These are phyloP conservation scores for Sindora glabra DNA, from an alignment of 306 rosid species.

Conservation along the genomic window DNA sequence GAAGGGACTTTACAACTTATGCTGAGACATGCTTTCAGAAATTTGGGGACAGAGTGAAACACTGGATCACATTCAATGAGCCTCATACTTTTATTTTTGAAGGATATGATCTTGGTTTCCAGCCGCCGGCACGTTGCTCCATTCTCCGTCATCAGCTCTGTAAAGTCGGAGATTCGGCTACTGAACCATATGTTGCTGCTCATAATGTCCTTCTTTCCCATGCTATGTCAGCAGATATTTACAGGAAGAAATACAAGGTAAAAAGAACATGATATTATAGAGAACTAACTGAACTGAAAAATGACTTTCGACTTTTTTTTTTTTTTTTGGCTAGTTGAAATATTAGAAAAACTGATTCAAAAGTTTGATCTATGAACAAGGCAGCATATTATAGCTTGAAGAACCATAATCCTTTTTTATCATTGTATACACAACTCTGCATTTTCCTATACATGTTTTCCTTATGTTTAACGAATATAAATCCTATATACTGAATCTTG, in stretches of 20 bases:
- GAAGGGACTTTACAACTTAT: slow-evolving; percentile 63
- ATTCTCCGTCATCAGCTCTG: slow-evolving; percentile 49
- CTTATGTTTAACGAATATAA: too few species aligned
- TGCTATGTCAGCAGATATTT: slow-evolving; percentile 48
- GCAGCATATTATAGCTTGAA: not conserved
- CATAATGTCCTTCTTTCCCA: slow-evolving; percentile 77
- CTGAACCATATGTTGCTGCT: slow-evolving; percentile 83
- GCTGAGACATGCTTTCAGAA: slow-evolving; percentile 81
- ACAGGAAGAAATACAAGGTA: slow-evolving; percentile 71
- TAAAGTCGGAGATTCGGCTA: slow-evolving; percentile 65
- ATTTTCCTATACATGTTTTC: too few species aligned
- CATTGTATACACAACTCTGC: too few species aligned
- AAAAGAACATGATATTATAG: not conserved
- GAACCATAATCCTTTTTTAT: too few species aligned
- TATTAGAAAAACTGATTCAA: not conserved
- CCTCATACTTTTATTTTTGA: slow-evolving; percentile 71
- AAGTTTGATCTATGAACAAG: not conserved
- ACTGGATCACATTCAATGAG: slow-evolving; percentile 95
- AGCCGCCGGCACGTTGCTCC: slow-evolving; percentile 90
- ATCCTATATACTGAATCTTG: not conserved
- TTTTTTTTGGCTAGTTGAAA: not conserved
- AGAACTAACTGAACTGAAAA: not conserved
- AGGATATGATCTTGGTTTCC: slow-evolving; percentile 81
- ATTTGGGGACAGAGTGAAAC: slow-evolving; percentile 93
- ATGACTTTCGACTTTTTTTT: not conserved